Percentiles rank a stretch among this genome's conserved stretches.
Evolutionary conservation across 768 basidiomycete species (phyloP).

Genomic region (Omphalotus guepiniiformis): DNA sequence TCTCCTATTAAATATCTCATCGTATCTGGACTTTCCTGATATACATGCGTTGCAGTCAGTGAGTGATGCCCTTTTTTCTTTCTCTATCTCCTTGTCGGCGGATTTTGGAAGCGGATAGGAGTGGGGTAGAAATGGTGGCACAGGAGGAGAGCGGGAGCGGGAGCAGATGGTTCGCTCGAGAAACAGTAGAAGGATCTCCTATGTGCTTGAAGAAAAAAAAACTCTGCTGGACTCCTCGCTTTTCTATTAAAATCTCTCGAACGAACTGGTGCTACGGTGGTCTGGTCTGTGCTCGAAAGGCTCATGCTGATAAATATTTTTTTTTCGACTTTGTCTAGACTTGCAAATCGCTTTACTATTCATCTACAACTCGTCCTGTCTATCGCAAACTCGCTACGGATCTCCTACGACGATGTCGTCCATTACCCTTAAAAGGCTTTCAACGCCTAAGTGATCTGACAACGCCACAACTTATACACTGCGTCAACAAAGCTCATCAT

Average conservation of each 20-base stretch:
- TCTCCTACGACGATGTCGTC: slow-evolving; percentile 61
- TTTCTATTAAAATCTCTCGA: no score
- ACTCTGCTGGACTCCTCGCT: no score
- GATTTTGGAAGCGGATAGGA: not conserved
- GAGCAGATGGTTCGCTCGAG: no score
- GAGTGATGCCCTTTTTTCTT: slow-evolving; percentile 25
- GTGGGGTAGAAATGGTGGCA: no score
- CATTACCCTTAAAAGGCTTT: slow-evolving; percentile 66
- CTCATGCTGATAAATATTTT: slow-evolving; percentile 10
- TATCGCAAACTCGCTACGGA: slow-evolving; percentile 61
- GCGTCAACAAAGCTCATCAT: slow-evolving; percentile 58
- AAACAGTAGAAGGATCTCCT: no score
- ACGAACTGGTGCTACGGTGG: no score
- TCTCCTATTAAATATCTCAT: slow-evolving; percentile 63
- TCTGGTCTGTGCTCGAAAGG: slow-evolving; percentile 2
- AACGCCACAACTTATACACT: slow-evolving; percentile 54
- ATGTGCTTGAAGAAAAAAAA: no score
- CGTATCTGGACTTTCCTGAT: slow-evolving; percentile 56
- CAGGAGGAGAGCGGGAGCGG: no score
- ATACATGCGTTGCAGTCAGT: slow-evolving; percentile 60
- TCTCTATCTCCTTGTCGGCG: not conserved
- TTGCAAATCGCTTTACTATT: slow-evolving; percentile 55
- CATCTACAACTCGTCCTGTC: slow-evolving; percentile 62
- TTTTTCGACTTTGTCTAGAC: slow-evolving; percentile 37
- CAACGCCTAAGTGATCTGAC: slow-evolving; percentile 63